These are phyloP conservation scores for Colletotrichum gigasporum DNA, from an alignment of 2,329 filamentous ascomycete genomes.

Conservation along the genomic window DNA sequence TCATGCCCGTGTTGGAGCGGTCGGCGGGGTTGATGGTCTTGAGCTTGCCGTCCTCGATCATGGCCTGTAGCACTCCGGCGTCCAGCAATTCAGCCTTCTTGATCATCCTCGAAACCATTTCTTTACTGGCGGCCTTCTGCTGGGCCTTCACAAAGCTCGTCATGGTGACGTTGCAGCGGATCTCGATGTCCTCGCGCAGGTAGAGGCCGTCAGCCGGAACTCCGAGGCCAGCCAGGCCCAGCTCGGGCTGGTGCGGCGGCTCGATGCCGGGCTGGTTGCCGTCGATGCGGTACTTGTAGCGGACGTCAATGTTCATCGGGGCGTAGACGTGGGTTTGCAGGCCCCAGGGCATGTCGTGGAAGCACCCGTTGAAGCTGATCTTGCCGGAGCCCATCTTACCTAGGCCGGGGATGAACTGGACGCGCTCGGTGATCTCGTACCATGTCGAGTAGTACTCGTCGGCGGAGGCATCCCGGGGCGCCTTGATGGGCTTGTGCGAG, in stretches of 20 bases:
- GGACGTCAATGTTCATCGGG: slow-evolving; percentile 72
- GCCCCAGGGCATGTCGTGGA: slow-evolving; percentile 78
- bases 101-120: slow-evolving; percentile 74
- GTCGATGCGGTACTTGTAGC: slow-evolving; percentile 74
- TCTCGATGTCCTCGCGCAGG: slow-evolving; percentile 75
- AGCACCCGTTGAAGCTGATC: slow-evolving; percentile 76
- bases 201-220: slow-evolving; percentile 73
- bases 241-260: slow-evolving; percentile 67
- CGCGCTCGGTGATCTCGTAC: slow-evolving; percentile 77
- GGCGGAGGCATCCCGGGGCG: slow-evolving; percentile 72
- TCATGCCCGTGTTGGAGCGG: slow-evolving; percentile 45
- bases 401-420: slow-evolving; percentile 73
- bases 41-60: slow-evolving; percentile 72
- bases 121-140: slow-evolving; percentile 71
- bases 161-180: slow-evolving; percentile 74
- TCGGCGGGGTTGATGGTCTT: slow-evolving; percentile 67
- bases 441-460: slow-evolving; percentile 79
- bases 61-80: slow-evolving; percentile 70
- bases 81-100: slow-evolving; percentile 78
- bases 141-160: slow-evolving; percentile 73
- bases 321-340: slow-evolving; percentile 78
- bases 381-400: slow-evolving; percentile 71
- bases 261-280: slow-evolving; percentile 76
- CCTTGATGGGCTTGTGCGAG: slow-evolving; percentile 69
- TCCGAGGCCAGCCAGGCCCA: slow-evolving; percentile 67